Evolutionary conservation across 176 grass and related monocot species (phyloP).

Genomic region (Aegilops umbellulata): DNA sequence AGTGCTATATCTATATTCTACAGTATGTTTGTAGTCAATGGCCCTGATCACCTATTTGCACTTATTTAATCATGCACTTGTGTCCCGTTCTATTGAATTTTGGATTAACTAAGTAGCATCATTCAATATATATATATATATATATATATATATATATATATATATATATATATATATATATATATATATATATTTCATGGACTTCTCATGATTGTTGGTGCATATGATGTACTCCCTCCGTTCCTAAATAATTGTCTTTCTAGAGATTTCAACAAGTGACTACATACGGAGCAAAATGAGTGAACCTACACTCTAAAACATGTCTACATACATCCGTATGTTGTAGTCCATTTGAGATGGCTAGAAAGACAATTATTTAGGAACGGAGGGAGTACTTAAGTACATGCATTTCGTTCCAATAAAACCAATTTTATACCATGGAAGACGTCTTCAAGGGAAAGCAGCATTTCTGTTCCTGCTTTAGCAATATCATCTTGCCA

Average conservation of each 20-base stretch:
- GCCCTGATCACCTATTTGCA: neutral
- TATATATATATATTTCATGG: neutral
- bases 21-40: neutral
- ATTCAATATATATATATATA: neutral
- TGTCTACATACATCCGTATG: no score
- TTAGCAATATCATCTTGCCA: neutral
- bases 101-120: neutral
- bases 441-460: neutral
- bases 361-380: no score
- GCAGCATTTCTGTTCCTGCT: neutral
- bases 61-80: neutral
- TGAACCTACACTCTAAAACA: no score
- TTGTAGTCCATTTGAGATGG: no score
- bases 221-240: constrained; percentile 4
- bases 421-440: constrained; percentile 13
- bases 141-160: neutral
- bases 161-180: neutral
- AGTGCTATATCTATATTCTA: neutral
- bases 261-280: no score
- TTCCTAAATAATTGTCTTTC: no score
- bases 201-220: neutral
- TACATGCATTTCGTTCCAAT: neutral
- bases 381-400: no score
- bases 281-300: no score
- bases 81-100: neutral